phyloP scores from a whole-genome alignment of 2,329 filamentous ascomycete genomes.

The Metarhizium humberi region DNA sequence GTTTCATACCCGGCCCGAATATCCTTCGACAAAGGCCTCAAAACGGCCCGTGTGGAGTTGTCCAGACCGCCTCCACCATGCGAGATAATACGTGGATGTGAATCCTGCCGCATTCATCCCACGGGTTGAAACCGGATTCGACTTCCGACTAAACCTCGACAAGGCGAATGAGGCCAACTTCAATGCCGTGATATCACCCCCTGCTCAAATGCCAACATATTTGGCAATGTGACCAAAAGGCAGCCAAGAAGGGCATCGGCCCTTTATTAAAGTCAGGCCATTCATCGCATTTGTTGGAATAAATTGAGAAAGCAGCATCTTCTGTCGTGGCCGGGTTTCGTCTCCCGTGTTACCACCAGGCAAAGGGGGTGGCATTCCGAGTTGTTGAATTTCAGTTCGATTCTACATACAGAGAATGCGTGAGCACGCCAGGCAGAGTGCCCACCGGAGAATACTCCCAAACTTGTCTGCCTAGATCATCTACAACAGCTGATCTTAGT shows the following conservation, averaged over 20 bases:
- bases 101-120: background rate
- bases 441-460: background rate
- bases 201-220: background rate
- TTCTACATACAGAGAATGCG: background rate
- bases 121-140: background rate
- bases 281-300: constrained; percentile 1
- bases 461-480: background rate
- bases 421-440: background rate
- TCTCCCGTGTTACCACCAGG: constrained; percentile 3
- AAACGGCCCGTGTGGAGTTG: background rate
- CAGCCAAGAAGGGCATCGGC: constrained; percentile 4
- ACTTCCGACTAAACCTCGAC: background rate
- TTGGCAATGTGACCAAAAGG: background rate
- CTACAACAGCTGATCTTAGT: background rate
- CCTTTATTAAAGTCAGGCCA: constrained; percentile 8
- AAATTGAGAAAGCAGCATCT: constrained; percentile 1
- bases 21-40: background rate
- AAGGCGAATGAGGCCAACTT: background rate
- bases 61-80: background rate
- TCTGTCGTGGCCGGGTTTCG: constrained; percentile 4
- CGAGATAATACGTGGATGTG: background rate
- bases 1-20: background rate
- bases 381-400: background rate
- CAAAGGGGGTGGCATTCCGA: background rate
- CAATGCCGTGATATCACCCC: background rate